Evolutionary conservation across 176 grass and related monocot species (phyloP).

Genomic region (Hyparrhenia diplandra): DNA sequence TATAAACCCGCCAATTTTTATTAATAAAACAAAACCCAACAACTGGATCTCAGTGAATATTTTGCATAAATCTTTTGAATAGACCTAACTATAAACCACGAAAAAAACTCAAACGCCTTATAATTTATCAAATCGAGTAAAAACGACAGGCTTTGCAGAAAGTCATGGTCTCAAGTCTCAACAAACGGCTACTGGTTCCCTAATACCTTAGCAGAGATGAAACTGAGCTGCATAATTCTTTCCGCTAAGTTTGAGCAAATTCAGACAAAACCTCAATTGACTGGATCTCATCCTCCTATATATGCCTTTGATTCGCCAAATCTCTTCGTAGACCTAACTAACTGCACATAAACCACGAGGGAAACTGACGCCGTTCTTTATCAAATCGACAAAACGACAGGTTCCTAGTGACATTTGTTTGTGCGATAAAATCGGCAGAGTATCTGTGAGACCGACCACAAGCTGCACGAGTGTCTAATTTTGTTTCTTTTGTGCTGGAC

Average conservation of each 20-base stretch:
- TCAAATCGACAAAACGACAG: background rate
- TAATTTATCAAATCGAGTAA: no score
- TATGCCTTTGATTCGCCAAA: background rate
- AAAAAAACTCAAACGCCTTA: no score
- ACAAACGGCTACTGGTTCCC: background rate
- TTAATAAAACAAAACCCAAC: no score
- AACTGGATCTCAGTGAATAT: no score
- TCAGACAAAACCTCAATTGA: background rate
- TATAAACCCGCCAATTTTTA: no score
- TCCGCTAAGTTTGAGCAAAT: background rate
- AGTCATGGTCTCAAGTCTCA: conserved; percentile 25
- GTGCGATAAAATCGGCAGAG: background rate
- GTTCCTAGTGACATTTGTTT: background rate
- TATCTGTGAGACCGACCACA: background rate
- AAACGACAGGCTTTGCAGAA: conserved; percentile 5
- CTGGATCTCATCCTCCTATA: background rate
- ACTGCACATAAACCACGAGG: background rate
- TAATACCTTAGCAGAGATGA: background rate
- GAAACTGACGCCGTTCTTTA: background rate
- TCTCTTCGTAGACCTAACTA: background rate
- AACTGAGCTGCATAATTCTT: background rate
- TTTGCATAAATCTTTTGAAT: no score
- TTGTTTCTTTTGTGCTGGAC: background rate
- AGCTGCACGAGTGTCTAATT: background rate
- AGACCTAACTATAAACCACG: no score